Base-by-base conservation (phyloP, 306 rosid genomes). In the Fragaria ananassa region DNA sequence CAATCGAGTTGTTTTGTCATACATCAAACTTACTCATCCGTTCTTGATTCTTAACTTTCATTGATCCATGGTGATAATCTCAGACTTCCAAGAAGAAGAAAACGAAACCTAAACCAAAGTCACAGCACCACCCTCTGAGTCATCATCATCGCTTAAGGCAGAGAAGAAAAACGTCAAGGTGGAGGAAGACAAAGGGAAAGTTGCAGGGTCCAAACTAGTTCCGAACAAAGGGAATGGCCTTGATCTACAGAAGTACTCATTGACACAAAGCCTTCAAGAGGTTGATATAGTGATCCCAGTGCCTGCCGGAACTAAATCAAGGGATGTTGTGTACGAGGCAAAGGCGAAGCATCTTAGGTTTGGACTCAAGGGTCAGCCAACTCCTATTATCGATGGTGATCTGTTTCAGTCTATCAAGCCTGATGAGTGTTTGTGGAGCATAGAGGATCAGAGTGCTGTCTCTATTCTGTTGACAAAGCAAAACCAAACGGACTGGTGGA, bases 401-500 rank as follows among this genome's bases (percentile, higher is more conserved):
- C 79, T 91, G 23, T 78, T 25, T 75, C 79, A 46, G 44, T 10
- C 84, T 39, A 81, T 87, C 79, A 91, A 87, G 83, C 93, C 87
- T 15, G 89, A 84, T 74, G 93, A 89, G 63, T 87, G 91, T 80
- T 83, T 85, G 65, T 91, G 96, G 93, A 89, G 91, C 84, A 61
- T 61, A 13, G 67, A 91, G 93, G 97, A 91, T 78, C 91, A 87
- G 78, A 86, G 49, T 46, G 23, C 86, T n/a, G 0, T 89, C 70
- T 86, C 89, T 51, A 85, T 91, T 79, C 92, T 91, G 60, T 80
- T 91, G 82, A 91, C 97, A 47, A 91, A 91, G 86, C 92, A 86
- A 49, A 83, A 91, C 81, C 92, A 91, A 83, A 87, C 88, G 89
- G 90, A 86, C 68, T 91, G 97, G 94, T 91, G 97, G 97, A 91